Percentiles rank a stretch among this genome's conserved stretches.
Evolutionary conservation across 768 basidiomycete species (phyloP).

Genomic region (Hydnum rufescens): DNA sequence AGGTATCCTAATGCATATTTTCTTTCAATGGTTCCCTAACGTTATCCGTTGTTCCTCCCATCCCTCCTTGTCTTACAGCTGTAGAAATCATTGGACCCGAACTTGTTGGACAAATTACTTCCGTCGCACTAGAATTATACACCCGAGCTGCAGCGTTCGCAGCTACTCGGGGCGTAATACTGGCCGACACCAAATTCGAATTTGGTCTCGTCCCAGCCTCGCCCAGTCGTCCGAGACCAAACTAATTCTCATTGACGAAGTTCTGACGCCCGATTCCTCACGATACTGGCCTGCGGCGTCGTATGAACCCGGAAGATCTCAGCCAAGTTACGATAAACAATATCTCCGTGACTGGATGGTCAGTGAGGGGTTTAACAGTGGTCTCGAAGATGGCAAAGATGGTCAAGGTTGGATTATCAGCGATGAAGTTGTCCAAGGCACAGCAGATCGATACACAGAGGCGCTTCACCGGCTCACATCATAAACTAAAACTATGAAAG

Average conservation of each 20-base stretch:
- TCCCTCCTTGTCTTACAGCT: slow-evolving; percentile 22
- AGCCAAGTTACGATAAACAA: slow-evolving; percentile 94
- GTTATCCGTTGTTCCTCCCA: not conserved
- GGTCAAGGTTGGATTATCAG: slow-evolving; percentile 65
- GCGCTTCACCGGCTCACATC: slow-evolving; percentile 37
- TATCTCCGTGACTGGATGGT: slow-evolving; percentile 84
- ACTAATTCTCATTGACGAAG: slow-evolving; percentile 83
- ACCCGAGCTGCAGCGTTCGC: slow-evolving; percentile 57
- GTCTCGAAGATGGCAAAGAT: slow-evolving; percentile 53
- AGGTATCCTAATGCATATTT: slow-evolving; percentile 25
- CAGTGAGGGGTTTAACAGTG: slow-evolving; percentile 48
- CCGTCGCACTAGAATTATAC: slow-evolving; percentile 44
- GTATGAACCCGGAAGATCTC: slow-evolving; percentile 54
- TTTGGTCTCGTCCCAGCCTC: slow-evolving; percentile 54
- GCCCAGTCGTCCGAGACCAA: slow-evolving; percentile 18
- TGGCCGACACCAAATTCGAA: slow-evolving; percentile 98
- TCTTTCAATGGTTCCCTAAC: not conserved
- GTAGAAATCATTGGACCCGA: slow-evolving; percentile 43
- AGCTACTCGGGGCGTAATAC: slow-evolving; percentile 57
- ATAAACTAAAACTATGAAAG: no score
- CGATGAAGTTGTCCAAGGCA: slow-evolving; percentile 55
- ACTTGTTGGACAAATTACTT: slow-evolving; percentile 40
- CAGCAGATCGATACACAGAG: slow-evolving; percentile 59
- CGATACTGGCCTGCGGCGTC: slow-evolving; percentile 78
- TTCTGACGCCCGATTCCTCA: slow-evolving; percentile 94